Evolutionary conservation across 2,329 filamentous ascomycete genomes (phyloP), one percentile per base, ranked within the genome.

Genomic region (Fusarium chlamydosporum): DNA sequence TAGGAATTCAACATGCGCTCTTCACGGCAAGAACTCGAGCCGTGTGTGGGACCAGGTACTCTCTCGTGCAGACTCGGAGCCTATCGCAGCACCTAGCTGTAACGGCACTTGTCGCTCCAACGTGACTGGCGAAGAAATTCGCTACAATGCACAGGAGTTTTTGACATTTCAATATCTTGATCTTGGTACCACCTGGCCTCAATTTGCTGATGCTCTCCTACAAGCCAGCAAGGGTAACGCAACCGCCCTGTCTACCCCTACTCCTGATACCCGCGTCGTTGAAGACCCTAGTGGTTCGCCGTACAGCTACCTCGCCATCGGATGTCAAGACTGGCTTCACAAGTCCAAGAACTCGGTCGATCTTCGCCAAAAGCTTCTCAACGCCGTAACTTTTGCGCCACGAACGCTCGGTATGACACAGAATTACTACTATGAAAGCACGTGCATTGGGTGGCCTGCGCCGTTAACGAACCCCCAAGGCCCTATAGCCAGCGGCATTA

Each of bases 301-400:
- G 4, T 75, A 68, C 6, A 50, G 51, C 9, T 65, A 67, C 8
- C 59, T 73, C 13, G 72, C 72, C 3, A 59, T 72, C 6, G 70
- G 72, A 11, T 75, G 72, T 38, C 70, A 71, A 38, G 72, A 75
- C 12, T 75, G 70, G 63, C 45, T 55, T 13, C 73, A 71, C 38
- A 46, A 35, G 12, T 51, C 70, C 6, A 29, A 42, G 5, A 68
- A 52, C 9, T 56, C 48, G 2, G 35, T 45, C 4, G 70, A 74
- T 16, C 23, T 74, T 2, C 48, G 56, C 3, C 62, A 64, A 12
- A 68, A 67, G 31, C 54, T 70, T 12, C 34, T 41, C 7, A 52
- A 51, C 6, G 47, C 64, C 3, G 35, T 51, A 4, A 18, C 61
- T 0, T 70, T 75, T 33, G 63, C 70, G 10, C 66, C 73, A 0